Percentiles rank a stretch among this genome's conserved stretches.
Conservation (phyloP, 106 monocot genomes). For the Phalaenopsis aphrodite region DNA sequence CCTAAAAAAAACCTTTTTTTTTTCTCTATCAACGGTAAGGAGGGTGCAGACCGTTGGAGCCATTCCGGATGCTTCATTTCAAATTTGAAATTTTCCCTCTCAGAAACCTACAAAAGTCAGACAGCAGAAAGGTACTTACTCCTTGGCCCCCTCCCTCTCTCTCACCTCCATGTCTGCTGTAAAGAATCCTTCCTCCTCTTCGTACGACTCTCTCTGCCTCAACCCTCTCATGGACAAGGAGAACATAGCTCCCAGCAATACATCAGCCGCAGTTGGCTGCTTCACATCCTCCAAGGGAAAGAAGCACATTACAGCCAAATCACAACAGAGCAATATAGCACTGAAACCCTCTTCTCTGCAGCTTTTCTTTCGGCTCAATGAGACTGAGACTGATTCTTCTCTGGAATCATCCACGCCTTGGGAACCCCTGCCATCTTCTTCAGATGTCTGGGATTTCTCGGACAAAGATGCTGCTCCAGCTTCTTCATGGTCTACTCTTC, state of each 20-base stretch:
- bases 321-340: not conserved
- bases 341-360: constrained; percentile 30
- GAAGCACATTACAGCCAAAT: not conserved
- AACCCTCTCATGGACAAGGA: constrained; percentile 46
- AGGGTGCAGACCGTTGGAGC: not conserved
- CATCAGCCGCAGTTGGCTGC: not conserved
- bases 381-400: constrained; percentile 14
- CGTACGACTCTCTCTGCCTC: constrained; percentile 11
- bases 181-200: constrained; percentile 14
- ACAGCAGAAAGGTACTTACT: not conserved
- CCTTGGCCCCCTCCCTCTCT: not conserved
- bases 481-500: constrained; percentile 64
- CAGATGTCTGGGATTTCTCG: constrained; percentile 57
- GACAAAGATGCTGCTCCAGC: constrained; percentile 67
- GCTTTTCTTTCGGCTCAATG: constrained; percentile 33
- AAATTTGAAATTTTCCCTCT: constrained; percentile 1
- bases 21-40: not conserved
- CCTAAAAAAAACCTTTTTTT: not conserved
- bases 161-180: not conserved
- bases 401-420: not conserved
- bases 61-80: not conserved
- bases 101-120: not conserved
- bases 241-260: constrained; percentile 17
- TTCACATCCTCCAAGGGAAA: constrained; percentile 14
- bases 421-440: constrained; percentile 12